Conservation (phyloP, 2,329 filamentous ascomycete genomes). For the Stenocarpella maydis region DNA sequence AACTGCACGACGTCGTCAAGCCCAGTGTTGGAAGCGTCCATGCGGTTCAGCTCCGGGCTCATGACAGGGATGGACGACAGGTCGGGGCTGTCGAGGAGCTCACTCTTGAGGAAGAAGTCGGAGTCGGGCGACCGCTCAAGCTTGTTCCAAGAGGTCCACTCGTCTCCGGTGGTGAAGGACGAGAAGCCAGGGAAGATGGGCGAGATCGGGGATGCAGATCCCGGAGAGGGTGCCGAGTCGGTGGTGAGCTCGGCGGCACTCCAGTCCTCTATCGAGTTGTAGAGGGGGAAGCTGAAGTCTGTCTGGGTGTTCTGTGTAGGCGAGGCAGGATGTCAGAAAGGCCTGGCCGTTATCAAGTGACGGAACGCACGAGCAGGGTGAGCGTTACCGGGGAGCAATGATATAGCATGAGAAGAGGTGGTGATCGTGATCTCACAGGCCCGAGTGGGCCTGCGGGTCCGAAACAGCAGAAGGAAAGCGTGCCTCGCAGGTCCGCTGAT, state of each 20-base stretch:
- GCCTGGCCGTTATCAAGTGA: not conserved
- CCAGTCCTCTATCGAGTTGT: slow-evolving; percentile 43
- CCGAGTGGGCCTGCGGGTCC: slow-evolving; percentile 27
- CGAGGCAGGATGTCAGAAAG: not conserved
- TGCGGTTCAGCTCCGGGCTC: slow-evolving; percentile 48
- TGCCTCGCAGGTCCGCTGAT: slow-evolving; percentile 15
- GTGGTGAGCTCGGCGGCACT: slow-evolving; percentile 44
- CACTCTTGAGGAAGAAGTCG: slow-evolving; percentile 45
- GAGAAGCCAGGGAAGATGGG: slow-evolving; percentile 44
- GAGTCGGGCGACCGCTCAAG: slow-evolving; percentile 41
- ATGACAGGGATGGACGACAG: slow-evolving; percentile 40
- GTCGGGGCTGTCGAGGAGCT: slow-evolving; percentile 43
- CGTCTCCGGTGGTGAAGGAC: slow-evolving; percentile 42
- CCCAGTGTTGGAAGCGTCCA: slow-evolving; percentile 42
- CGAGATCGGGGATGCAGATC: slow-evolving; percentile 42
- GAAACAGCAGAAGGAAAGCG: not conserved
- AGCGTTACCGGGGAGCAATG: not conserved
- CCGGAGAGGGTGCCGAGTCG: slow-evolving; percentile 47
- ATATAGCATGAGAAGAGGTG: slow-evolving; percentile 4
- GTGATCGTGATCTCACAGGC: slow-evolving; percentile 14
- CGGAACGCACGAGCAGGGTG: not conserved
- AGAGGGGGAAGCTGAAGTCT: slow-evolving; percentile 33
- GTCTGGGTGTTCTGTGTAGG: slow-evolving; percentile 22
- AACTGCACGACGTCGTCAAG: slow-evolving; percentile 39
- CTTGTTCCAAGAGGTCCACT: slow-evolving; percentile 45